Evolutionary conservation across 1,284 basidiomycete genomes (phyloP), one percentile per base, ranked within the genome.

Genomic region (Malassezia arunalokei): DNA sequence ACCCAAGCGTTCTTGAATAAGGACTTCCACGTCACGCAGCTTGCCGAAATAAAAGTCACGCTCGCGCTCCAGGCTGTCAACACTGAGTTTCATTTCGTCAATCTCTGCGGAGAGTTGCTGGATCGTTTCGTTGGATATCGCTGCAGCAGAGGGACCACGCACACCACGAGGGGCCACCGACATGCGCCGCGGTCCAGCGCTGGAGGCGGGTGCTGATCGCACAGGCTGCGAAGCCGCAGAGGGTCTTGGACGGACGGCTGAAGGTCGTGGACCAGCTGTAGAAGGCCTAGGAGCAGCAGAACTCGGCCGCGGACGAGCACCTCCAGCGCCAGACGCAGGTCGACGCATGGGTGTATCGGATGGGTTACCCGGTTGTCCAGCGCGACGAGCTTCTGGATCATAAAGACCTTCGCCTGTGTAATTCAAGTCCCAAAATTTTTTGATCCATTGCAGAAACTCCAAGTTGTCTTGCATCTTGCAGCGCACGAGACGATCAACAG

Each of bases 401-500:
- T 99, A 99, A 6, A 79, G 80, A 50, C 53, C 53, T 20, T 86
- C 83, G 0, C 91, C 92, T 4, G 83, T 82, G 71, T 83, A 91
- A 77, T 94, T 87, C 41, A 81, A 76, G 70, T 96, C 90, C 92
- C 94, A 98, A 76, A 84, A 95, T 49, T 85, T 85, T 73, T 91
- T 91, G 68, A 89, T 80, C 92, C 92, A 98, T 75, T 99, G 92
- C 51, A 92, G 74, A 76, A 98, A 98, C 74, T 99, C 94, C 64
- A 99, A 83, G 76, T 99, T 99, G 76, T 98, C 94, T 41, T 96
- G 94, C 92, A 98, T 98, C 78, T 96, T 96, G 79, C 92, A 98
- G 76, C 92, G 92, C 43, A 90, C 82, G 48, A 99, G 81, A 65
- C 80, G 84, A 62, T 95, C 91, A 28, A 99, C 85, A 1, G 82